Evolutionary conservation across 2,329 filamentous ascomycete genomes (phyloP), one percentile per base, ranked within the genome.

Genomic region (Fusarium annulatum): DNA sequence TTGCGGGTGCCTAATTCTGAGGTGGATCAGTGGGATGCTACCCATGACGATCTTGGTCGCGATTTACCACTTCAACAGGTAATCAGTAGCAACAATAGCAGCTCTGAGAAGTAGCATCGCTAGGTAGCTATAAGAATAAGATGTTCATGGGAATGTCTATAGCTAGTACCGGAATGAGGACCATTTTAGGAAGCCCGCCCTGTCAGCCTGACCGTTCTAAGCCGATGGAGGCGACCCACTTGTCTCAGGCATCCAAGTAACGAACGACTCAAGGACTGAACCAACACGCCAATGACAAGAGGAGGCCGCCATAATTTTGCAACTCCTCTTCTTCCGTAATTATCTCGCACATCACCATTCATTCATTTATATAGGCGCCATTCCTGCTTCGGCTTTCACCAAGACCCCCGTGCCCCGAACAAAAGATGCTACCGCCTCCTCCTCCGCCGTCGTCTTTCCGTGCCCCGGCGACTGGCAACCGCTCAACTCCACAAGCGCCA

Each of bases 21-120:
- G 16, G 48, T 92, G 9, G 82, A 79, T 0, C 78, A 78, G 26
- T 92, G 90, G 90, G 90, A 92, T 77, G 82, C 80, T 4, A 82
- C 83, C 18, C 90, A 92, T 76, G 89, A 91, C 80, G 88, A 85
- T 46, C 75, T 81, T 3, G 83, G 84, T 0, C 49, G 49, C 1
- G 49, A 52, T 5, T 8, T 52, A 21, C 10, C n/a, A 1, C 21
- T 12, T 15, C 33, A 19, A 3, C 11, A 3, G 49, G 7, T 26
- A 2, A 36, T 26, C 9, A 52, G 33, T 36, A 9, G n/a, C 3
- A n/a, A 36, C 18, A 26, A 52, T 11, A 26, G 21, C 4, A 21
- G 3, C 16, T 26, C 49, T 0, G 48, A 34, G 12, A 51, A 51
- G 48, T 33, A 51, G 46, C 2, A 11, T 15, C 9, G 7, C 9